Conservation (phyloP, 352 stramenopile species). For the Phytophthora hybrid region DNA sequence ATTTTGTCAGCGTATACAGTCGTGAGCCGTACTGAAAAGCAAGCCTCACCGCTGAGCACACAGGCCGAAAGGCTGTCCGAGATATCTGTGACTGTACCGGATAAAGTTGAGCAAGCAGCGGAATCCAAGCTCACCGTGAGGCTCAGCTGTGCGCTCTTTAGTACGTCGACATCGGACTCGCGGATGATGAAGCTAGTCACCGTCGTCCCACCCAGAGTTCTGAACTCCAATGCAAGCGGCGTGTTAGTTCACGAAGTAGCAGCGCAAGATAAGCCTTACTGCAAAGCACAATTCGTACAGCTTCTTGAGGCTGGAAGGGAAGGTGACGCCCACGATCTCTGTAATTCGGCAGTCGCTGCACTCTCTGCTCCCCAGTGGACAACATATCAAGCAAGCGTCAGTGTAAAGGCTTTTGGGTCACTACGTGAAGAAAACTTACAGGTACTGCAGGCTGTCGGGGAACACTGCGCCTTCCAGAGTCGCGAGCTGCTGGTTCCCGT, state of each 20-base stretch:
- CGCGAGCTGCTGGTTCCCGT: slow-evolving; percentile 52
- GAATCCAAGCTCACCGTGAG: slow-evolving; percentile 30
- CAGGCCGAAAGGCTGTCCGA: slow-evolving; percentile 31
- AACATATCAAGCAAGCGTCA: slow-evolving; percentile 20
- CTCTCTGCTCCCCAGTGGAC: slow-evolving; percentile 24
- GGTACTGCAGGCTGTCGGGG: slow-evolving; percentile 46
- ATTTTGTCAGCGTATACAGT: not conserved
- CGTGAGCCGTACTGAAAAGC: not conserved
- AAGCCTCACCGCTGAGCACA: slow-evolving; percentile 39
- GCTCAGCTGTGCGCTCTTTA: slow-evolving; percentile 40
- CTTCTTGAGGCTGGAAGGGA: slow-evolving; percentile 45
- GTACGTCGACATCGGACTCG: slow-evolving; percentile 43
- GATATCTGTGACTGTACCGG: slow-evolving; percentile 34
- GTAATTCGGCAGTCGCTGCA: slow-evolving; percentile 43
- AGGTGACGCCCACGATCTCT: slow-evolving; percentile 34
- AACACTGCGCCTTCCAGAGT: slow-evolving; percentile 54
- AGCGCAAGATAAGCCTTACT: not conserved
- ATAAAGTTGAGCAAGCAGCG: slow-evolving; percentile 30
- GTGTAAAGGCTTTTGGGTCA: not conserved
- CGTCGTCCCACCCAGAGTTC: slow-evolving; percentile 35
- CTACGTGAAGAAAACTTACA: slow-evolving; percentile 19
- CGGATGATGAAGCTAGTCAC: slow-evolving; percentile 47
- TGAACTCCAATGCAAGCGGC: slow-evolving; percentile 9
- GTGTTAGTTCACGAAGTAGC: slow-evolving; percentile 14
- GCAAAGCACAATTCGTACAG: slow-evolving; percentile 34